Conservation (phyloP, 768 basidiomycete species). For the Leucogyrophana mollusca region DNA sequence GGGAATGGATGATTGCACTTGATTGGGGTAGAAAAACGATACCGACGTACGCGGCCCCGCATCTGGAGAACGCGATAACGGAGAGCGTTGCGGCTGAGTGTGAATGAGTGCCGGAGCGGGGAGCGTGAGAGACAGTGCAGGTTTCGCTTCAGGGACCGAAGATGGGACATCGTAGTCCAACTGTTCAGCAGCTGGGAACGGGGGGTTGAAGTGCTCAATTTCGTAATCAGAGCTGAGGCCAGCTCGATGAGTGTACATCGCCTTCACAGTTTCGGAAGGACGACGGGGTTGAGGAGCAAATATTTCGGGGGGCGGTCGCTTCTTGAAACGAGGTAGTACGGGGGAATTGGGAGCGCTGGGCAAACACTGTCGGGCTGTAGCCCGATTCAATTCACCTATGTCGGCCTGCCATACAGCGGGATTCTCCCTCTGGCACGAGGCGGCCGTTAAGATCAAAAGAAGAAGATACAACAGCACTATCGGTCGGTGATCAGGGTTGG, state of each 20-base stretch:
- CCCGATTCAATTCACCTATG: slow-evolving; percentile 44
- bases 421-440: slow-evolving; percentile 44
- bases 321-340: slow-evolving; percentile 34
- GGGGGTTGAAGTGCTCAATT: slow-evolving; percentile 44
- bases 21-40: slow-evolving; percentile 33
- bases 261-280: slow-evolving; percentile 26
- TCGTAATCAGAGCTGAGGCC: slow-evolving; percentile 43
- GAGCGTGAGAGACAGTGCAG: slow-evolving; percentile 16
- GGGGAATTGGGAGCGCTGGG: slow-evolving; percentile 36
- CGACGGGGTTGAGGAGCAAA: slow-evolving; percentile 44
- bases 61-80: slow-evolving; percentile 10
- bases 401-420: slow-evolving; percentile 50
- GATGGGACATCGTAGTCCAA: slow-evolving; percentile 12
- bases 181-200: slow-evolving; percentile 17
- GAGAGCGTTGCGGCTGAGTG: slow-evolving; percentile 7
- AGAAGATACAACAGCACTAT: slow-evolving; percentile 61
- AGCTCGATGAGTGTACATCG: slow-evolving; percentile 36
- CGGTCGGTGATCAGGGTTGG: slow-evolving; percentile 1
- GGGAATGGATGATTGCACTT: slow-evolving; percentile 21
- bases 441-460: slow-evolving; percentile 42
- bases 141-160: slow-evolving; percentile 24
- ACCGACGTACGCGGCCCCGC: slow-evolving; percentile 8
- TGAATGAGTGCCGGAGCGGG: slow-evolving; percentile 14
- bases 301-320: slow-evolving; percentile 32
- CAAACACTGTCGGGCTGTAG: slow-evolving; percentile 23